phyloP scores from a whole-genome alignment of 129 eudicot genomes.

The Smallanthus sonchifolius region DNA sequence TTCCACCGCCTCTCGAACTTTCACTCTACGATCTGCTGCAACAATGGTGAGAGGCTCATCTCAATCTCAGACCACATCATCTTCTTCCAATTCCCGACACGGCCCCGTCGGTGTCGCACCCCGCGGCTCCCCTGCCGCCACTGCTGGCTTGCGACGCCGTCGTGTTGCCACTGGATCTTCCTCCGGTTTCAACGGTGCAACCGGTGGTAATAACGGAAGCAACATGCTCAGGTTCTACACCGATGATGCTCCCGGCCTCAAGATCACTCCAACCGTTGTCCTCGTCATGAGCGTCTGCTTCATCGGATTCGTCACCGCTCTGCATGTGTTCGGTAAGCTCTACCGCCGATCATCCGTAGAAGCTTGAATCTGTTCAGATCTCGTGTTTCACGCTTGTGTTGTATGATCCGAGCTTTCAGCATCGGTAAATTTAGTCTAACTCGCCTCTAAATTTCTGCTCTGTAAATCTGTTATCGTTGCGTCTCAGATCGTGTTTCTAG shows the following conservation, averaged over 20 bases:
- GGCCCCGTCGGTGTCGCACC: conserved; percentile 43
- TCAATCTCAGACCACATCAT: conserved; percentile 57
- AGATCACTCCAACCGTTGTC: conserved; percentile 68
- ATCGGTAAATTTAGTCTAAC: neutral
- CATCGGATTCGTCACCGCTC: conserved; percentile 74
- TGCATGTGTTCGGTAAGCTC: conserved; percentile 75
- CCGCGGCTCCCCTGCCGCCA: conserved; percentile 74
- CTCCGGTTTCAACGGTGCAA: neutral
- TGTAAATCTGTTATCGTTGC: neutral
- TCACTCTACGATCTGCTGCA: neutral
- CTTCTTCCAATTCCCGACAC: conserved; percentile 49
- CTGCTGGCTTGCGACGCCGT: conserved; percentile 76
- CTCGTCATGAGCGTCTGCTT: conserved; percentile 76
- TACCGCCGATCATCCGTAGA: conserved; percentile 54
- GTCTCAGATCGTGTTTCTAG: neutral
- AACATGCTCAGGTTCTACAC: conserved; percentile 85
- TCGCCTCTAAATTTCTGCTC: neutral
- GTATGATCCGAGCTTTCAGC: neutral
- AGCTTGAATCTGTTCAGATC: conserved; percentile 21
- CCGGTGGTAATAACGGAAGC: conserved; percentile 26
- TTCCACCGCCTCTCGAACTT: neutral
- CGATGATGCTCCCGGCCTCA: conserved; percentile 82
- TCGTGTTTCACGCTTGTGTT: conserved; percentile 12
- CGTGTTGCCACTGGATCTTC: conserved; percentile 36
- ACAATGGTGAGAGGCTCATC: conserved; percentile 69